These are phyloP conservation scores for Cercospora sp. DNA, from an alignment of 2,329 filamentous ascomycete species.

Conservation along the genomic window DNA sequence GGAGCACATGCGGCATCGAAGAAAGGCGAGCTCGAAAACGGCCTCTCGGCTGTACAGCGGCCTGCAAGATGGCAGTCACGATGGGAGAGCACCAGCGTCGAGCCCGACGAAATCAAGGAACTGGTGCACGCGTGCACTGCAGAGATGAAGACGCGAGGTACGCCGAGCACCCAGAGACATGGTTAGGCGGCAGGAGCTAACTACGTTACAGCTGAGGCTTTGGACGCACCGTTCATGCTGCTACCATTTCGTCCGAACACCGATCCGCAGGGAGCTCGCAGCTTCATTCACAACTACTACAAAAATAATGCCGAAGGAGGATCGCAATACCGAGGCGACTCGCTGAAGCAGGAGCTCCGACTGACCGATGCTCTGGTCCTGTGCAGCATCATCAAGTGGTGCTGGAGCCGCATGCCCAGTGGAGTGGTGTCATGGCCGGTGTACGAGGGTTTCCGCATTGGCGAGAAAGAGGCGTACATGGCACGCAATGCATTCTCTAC, in stretches of 20 bases:
- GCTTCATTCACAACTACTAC: constrained; percentile 92
- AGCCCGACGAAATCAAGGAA: constrained; percentile 88
- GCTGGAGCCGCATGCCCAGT: constrained; percentile 87
- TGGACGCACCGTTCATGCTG: constrained; percentile 88
- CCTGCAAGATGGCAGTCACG: constrained; percentile 76
- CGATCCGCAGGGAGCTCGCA: constrained; percentile 86
- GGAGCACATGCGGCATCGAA: constrained; percentile 65
- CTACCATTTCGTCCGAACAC: constrained; percentile 87
- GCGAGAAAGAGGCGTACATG: constrained; percentile 89
- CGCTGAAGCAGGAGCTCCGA: constrained; percentile 79
- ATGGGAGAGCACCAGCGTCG: constrained; percentile 78
- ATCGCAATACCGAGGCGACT: constrained; percentile 62
- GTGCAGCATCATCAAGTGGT: constrained; percentile 95
- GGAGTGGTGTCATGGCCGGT: constrained; percentile 96
- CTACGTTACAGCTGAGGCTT: constrained; percentile 56
- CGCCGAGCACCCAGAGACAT: constrained; percentile 32
- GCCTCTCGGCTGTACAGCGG: constrained; percentile 60
- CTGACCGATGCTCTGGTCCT: constrained; percentile 94
- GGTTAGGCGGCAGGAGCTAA: constrained; percentile 16
- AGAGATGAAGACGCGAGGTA: constrained; percentile 94
- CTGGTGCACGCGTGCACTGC: constrained; percentile 80
- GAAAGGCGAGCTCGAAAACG: constrained; percentile 31
- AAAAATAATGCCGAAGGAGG: constrained; percentile 64
- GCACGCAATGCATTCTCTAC: constrained; percentile 92
- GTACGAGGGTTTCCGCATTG: constrained; percentile 92